Conservation (phyloP, 768 basidiomycete genomes). For the Strobilomyces confusus region DNA sequence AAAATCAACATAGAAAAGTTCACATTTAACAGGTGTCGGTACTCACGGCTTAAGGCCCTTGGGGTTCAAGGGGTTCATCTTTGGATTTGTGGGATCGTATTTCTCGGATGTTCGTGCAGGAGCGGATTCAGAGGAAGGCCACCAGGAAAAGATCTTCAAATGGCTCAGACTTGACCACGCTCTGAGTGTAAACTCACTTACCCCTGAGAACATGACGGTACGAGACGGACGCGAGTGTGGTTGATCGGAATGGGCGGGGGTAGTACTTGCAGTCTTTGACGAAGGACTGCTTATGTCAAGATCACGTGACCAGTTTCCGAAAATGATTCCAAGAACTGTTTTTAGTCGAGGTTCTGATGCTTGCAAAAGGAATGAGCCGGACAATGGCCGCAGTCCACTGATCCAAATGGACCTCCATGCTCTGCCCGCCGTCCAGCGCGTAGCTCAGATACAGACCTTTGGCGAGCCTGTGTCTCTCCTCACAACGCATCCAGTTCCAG, state of each 20-base stretch:
- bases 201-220: slow-evolving; percentile 42
- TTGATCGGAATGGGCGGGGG: too few species aligned
- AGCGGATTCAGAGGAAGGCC: slow-evolving; percentile 41
- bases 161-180: not conserved
- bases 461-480: slow-evolving; percentile 13
- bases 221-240: not conserved
- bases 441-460: slow-evolving; percentile 18
- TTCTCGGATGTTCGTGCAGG: slow-evolving; percentile 35
- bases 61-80: slow-evolving; percentile 87
- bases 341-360: too few species aligned
- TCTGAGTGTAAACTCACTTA: slow-evolving; percentile 10
- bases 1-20: not conserved
- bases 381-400: too few species aligned
- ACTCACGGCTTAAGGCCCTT: slow-evolving; percentile 93
- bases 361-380: too few species aligned
- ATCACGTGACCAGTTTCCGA: too few species aligned
- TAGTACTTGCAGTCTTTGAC: too few species aligned
- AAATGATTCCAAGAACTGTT: too few species aligned
- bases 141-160: slow-evolving; percentile 49
- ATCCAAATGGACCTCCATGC: not conserved
- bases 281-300: too few species aligned
- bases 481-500: slow-evolving; percentile 15
- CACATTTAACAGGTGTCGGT: not conserved
- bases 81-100: slow-evolving; percentile 72
- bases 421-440: slow-evolving; percentile 25